Conservation (phyloP, 2,329 filamentous ascomycete genomes). For the Clarireedia sp. region DNA sequence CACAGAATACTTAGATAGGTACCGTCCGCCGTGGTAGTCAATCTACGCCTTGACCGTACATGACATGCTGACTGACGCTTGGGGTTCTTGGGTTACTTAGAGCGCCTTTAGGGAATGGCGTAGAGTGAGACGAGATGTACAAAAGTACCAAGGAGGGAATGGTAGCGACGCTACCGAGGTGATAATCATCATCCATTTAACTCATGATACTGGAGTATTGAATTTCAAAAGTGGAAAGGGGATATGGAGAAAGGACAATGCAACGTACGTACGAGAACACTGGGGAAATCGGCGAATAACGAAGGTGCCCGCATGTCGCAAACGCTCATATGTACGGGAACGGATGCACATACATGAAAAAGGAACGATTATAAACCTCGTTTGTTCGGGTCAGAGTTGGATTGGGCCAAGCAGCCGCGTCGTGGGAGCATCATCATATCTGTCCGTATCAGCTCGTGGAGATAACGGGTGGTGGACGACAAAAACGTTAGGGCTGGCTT, state of each 20-base stretch:
- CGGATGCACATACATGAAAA: background rate
- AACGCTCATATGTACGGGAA: background rate
- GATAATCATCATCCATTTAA: background rate
- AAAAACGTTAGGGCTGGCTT: conserved; percentile 2
- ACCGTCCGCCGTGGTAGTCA: background rate
- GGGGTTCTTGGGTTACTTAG: background rate
- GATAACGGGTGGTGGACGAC: background rate
- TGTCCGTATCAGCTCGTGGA: background rate
- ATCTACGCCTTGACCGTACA: background rate
- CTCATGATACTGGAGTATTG: background rate
- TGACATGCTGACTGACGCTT: conserved; percentile 1
- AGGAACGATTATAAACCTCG: background rate
- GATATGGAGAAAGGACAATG: background rate
- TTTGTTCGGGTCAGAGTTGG: background rate
- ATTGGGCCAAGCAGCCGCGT: background rate
- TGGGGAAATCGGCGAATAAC: background rate
- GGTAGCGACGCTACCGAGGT: background rate
- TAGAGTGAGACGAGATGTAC: background rate
- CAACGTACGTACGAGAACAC: background rate
- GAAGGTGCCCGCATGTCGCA: conserved; percentile 1
- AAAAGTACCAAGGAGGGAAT: background rate
- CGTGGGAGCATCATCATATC: background rate
- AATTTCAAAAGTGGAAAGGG: background rate
- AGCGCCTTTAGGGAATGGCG: background rate
- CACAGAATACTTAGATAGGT: background rate